Percentiles rank a stretch among this genome's conserved stretches.
Evolutionary conservation across 2,329 filamentous ascomycete species (phyloP).

Genomic region (Paraphaeosphaeria minitans): DNA sequence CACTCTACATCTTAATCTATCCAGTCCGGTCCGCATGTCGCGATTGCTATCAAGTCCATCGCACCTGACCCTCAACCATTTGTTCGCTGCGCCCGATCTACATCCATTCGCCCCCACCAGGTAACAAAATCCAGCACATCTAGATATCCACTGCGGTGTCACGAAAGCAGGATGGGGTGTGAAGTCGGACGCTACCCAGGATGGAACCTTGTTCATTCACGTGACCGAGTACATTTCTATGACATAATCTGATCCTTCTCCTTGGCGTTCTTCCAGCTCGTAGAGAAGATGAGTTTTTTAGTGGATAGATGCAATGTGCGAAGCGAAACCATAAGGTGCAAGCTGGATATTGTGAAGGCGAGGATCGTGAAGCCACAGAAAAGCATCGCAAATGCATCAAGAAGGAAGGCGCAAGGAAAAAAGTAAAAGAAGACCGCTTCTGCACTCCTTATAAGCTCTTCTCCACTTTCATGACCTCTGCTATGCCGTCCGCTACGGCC

Average conservation of each 20-base stretch:
- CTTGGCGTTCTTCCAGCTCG: not conserved
- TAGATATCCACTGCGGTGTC: too few species aligned
- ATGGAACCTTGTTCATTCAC: too few species aligned
- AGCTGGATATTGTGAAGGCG: not conserved
- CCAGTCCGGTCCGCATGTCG: not conserved
- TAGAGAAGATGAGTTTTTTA: not conserved
- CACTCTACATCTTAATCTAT: not conserved
- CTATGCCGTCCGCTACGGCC: conserved; percentile 48
- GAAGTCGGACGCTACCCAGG: too few species aligned
- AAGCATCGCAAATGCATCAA: not conserved
- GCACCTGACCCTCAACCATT: not conserved
- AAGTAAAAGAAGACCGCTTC: not conserved
- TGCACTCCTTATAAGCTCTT: conserved; percentile 39
- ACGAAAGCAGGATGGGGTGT: too few species aligned
- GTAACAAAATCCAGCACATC: too few species aligned
- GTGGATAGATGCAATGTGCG: not conserved
- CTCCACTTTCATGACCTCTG: conserved; percentile 71
- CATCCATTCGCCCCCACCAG: too few species aligned
- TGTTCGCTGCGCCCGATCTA: not conserved
- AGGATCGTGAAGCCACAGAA: not conserved
- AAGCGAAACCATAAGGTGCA: not conserved
- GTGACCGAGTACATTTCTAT: not conserved
- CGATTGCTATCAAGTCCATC: not conserved
- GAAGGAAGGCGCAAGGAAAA: not conserved
- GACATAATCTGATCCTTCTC: not conserved